Evolutionary conservation across 202 grass and related monocot genomes (phyloP).

Genomic region (Zoysia matrella): DNA sequence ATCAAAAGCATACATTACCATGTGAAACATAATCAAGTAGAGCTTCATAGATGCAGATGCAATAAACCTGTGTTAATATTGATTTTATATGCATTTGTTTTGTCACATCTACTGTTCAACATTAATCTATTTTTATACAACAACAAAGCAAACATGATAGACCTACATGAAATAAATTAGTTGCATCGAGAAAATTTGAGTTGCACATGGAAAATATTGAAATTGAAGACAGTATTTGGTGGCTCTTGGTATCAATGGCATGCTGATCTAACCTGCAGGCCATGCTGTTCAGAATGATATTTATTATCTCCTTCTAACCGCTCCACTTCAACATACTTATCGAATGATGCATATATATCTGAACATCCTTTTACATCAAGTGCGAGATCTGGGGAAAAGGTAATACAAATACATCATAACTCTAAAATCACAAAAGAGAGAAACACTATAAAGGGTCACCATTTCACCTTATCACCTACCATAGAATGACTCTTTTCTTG

Average conservation of each 20-base stretch:
- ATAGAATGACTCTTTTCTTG: conserved; percentile 85
- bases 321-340: conserved; percentile 84
- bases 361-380: conserved; percentile 84
- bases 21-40: no score
- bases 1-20: no score
- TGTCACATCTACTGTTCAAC: conserved; percentile 6
- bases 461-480: conserved; percentile 51
- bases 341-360: conserved; percentile 85
- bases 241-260: conserved; percentile 3
- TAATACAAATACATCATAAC: conserved; percentile 16
- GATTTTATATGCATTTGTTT: background rate
- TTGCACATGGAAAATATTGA: background rate
- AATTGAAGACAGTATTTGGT: background rate
- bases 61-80: background rate
- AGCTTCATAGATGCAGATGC: background rate
- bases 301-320: conserved; percentile 78
- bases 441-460: conserved; percentile 29
- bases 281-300: conserved; percentile 78
- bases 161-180: conserved; percentile 28
- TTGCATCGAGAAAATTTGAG: background rate
- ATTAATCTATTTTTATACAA: background rate
- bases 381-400: conserved; percentile 58
- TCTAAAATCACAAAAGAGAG: conserved; percentile 9
- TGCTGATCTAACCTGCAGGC: conserved; percentile 67
- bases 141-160: background rate